These are phyloP conservation scores for Melaleuca quinquenervia DNA, from an alignment of 345 rosid genomes.

Conservation along the genomic window DNA sequence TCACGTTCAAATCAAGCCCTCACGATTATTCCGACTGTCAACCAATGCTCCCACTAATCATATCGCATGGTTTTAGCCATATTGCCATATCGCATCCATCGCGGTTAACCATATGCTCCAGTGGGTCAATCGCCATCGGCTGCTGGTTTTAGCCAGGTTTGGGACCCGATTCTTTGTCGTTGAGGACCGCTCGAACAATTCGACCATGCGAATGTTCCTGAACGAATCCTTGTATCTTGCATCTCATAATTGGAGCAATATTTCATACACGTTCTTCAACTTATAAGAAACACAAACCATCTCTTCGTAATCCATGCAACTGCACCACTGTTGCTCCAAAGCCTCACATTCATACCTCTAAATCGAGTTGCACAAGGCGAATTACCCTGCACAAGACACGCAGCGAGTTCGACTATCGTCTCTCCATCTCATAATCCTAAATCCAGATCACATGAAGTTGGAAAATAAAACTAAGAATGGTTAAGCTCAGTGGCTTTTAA, in stretches of 20 bases:
- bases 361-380: background rate
- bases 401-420: background rate
- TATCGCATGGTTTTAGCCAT: too few relatives aligned
- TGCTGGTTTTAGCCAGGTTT: background rate
- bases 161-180: background rate
- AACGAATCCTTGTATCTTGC: background rate
- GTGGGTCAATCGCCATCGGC: background rate
- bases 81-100: background rate
- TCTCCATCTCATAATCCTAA: background rate
- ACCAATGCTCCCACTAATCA: background rate
- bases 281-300: background rate
- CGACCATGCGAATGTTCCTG: background rate
- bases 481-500: background rate
- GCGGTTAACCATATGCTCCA: background rate
- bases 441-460: background rate
- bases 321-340: background rate
- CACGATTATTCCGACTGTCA: background rate
- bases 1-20: background rate
- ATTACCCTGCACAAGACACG: background rate
- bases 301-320: background rate
- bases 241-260: background rate
- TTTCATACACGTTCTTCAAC: background rate
- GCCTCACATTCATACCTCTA: background rate
- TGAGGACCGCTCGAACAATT: background rate
- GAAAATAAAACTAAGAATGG: background rate